A percentile compares a stretch with the other conserved stretches of the same genome.
Conservation (phyloP, 768 basidiomycete genomes). For the Russula compacta region DNA sequence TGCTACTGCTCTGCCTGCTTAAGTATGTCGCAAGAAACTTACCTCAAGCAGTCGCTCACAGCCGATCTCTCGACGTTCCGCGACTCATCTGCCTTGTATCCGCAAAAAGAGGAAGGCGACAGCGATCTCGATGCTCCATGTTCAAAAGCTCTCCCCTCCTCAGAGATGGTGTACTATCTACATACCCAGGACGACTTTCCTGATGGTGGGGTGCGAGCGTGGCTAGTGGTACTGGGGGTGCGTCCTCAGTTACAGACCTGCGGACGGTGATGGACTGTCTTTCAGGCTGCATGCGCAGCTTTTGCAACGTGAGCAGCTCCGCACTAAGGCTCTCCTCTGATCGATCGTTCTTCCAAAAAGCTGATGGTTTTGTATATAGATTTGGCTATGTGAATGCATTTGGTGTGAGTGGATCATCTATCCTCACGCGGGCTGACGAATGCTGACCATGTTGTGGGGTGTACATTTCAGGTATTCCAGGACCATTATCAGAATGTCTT, state of each 20-base stretch:
- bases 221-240: slow-evolving; percentile 36
- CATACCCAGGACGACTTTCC: slow-evolving; percentile 25
- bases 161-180: not conserved
- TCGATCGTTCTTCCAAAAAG: not conserved
- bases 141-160: not conserved
- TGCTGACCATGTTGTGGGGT: not conserved
- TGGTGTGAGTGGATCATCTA: slow-evolving; percentile 43
- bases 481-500: slow-evolving; percentile 53
- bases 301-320: slow-evolving; percentile 33
- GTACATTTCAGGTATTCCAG: slow-evolving; percentile 53
- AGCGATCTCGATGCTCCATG: not conserved
- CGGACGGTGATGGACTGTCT: not conserved
- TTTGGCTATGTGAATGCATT: slow-evolving; percentile 69
- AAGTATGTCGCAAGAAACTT: not conserved
- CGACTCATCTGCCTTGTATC: not conserved
- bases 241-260: slow-evolving; percentile 9
- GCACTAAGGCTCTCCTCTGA: not conserved
- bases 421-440: not conserved
- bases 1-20: not conserved
- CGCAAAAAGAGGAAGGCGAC: not conserved
- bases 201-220: slow-evolving; percentile 38
- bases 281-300: slow-evolving; percentile 28
- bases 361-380: slow-evolving; percentile 22
- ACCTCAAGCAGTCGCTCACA: not conserved
- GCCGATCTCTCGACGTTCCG: not conserved